Percentiles rank a stretch among this genome's conserved stretches.
phyloP scores from a whole-genome alignment of 257 asterid genomes.

The Cinchona pubescens region DNA sequence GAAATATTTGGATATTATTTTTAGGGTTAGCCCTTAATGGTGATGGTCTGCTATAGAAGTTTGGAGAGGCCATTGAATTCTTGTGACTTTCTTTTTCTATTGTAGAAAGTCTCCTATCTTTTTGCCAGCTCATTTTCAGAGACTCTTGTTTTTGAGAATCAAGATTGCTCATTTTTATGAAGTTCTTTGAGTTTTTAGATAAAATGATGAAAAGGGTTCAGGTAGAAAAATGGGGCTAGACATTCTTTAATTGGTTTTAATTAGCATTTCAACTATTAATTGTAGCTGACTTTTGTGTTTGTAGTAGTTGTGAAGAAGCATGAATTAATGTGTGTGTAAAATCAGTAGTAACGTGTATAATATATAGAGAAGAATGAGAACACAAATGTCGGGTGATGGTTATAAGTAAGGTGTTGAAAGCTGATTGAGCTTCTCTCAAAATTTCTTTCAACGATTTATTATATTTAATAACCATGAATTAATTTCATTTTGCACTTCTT shows the following conservation, averaged over 20 bases:
- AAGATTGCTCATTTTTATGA: constrained; percentile 41
- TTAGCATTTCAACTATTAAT: too few relatives aligned
- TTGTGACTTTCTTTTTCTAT: constrained; percentile 12
- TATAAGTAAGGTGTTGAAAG: constrained; percentile 33
- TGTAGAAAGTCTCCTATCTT: constrained; percentile 25
- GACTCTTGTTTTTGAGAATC: constrained; percentile 44
- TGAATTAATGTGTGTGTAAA: constrained; percentile 2
- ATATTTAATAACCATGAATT: too few relatives aligned
- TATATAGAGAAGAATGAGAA: constrained; percentile 34
- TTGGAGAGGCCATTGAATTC: constrained; percentile 14
- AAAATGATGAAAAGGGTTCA: constrained; percentile 3
- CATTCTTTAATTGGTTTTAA: too few relatives aligned
- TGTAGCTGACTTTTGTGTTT: too few relatives aligned
- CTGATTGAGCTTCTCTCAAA: too few relatives aligned
- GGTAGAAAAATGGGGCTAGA: too few relatives aligned
- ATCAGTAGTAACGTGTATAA: neutral
- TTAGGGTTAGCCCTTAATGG: constrained; percentile 1
- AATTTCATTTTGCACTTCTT: too few relatives aligned
- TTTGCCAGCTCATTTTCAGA: constrained; percentile 38
- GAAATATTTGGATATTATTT: constrained; percentile 11
- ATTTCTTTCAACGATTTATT: too few relatives aligned
- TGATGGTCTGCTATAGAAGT: constrained; percentile 11
- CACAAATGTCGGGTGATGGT: constrained; percentile 58
- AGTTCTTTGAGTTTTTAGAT: neutral
- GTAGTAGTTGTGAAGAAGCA: neutral